These are phyloP conservation scores for Trichothecium sympodiale DNA, from an alignment of 2,329 filamentous ascomycete species.

Conservation along the genomic window DNA sequence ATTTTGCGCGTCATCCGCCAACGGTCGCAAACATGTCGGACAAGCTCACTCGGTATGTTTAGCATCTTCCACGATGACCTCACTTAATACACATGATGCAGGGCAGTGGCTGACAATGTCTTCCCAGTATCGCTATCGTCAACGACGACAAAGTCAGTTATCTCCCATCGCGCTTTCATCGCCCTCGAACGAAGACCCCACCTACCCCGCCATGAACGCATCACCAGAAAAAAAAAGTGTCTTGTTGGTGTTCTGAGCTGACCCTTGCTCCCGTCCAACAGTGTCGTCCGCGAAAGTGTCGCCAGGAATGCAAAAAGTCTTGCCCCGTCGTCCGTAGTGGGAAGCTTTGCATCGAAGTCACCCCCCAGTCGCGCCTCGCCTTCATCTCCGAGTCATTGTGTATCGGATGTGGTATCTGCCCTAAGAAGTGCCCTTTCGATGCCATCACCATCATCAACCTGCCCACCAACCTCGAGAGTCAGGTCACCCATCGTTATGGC, in stretches of 20 bases:
- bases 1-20: constrained; percentile 2
- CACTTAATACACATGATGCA: not conserved
- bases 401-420: constrained; percentile 98
- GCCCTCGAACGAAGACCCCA: constrained; percentile 8
- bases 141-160: constrained; percentile 83
- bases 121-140: constrained; percentile 86
- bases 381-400: constrained; percentile 96
- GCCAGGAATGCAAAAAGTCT: constrained; percentile 98
- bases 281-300: constrained; percentile 59
- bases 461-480: constrained; percentile 95
- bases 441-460: constrained; percentile 99
- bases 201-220: constrained; percentile 6
- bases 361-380: constrained; percentile 78
- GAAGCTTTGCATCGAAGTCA: constrained; percentile 95
- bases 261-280: constrained; percentile 17
- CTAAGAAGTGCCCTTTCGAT: constrained; percentile 97
- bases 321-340: constrained; percentile 95
- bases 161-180: constrained; percentile 11
- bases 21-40: constrained; percentile 60
- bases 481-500: constrained; percentile 97
- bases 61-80: too few species aligned
- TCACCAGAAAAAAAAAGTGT: not conserved
- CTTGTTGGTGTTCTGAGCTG: constrained; percentile 2
- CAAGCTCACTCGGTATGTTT: constrained; percentile 80
- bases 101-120: not conserved